Conservation (phyloP, 148 eudicot species). For the Cornus controversa region DNA sequence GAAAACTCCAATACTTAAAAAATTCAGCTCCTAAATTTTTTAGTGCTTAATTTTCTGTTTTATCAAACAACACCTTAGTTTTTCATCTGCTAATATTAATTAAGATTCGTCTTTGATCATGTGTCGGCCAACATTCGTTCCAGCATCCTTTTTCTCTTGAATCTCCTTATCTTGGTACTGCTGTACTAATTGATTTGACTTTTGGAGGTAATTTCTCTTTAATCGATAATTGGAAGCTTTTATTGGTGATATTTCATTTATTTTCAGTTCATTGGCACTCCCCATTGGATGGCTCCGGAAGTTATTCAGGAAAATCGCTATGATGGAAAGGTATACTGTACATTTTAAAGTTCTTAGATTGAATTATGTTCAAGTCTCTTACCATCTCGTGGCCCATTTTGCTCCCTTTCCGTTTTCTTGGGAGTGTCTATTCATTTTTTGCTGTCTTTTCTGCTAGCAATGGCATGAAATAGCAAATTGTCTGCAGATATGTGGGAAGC, state of each 20-base stretch:
- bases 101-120: too few relatives aligned
- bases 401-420: too few relatives aligned
- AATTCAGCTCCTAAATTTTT: too few relatives aligned
- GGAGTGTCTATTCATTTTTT: too few relatives aligned
- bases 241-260: conserved; percentile 13
- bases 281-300: conserved; percentile 99
- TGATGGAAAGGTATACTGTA: conserved; percentile 83
- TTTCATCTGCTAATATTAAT: too few relatives aligned
- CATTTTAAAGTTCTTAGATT: not conserved
- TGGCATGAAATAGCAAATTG: not conserved
- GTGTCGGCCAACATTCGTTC: not conserved
- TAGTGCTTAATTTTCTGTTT: not conserved
- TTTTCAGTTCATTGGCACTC: conserved; percentile 92
- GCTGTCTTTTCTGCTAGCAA: too few relatives aligned
- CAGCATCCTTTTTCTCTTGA: not conserved
- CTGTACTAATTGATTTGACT: not conserved
- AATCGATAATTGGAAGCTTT: conserved; percentile 2
- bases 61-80: not conserved
- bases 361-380: too few relatives aligned
- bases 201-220: not conserved
- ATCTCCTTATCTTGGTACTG: not conserved
- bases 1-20: too few relatives aligned
- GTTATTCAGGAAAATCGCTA: conserved; percentile 99
- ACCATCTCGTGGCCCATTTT: too few relatives aligned
- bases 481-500: not conserved